These are phyloP conservation scores for Claviceps sp. DNA, from an alignment of 2,329 filamentous ascomycete species.

Conservation along the genomic window DNA sequence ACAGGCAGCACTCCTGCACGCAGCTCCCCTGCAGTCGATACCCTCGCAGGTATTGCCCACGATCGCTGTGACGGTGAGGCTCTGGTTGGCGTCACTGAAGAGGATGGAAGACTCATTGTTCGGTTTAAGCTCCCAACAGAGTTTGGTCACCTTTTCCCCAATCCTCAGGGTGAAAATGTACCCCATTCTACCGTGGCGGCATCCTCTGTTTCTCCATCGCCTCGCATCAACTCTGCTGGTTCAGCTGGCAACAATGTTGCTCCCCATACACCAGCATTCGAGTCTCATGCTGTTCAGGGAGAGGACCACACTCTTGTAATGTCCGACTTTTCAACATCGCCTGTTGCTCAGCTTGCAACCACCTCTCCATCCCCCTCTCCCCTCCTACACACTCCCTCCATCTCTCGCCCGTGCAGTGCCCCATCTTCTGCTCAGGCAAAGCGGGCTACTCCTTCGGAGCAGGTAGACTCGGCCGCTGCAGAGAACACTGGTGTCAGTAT, in stretches of 20 bases:
- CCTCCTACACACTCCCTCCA: neutral
- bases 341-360: neutral
- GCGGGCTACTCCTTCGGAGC: neutral
- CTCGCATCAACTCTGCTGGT: conserved; percentile 9
- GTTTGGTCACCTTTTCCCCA: conserved; percentile 18
- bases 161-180: conserved; percentile 16
- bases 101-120: conserved; percentile 20
- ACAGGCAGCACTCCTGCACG: neutral
- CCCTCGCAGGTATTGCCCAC: conserved; percentile 16
- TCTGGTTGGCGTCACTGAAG: conserved; percentile 17
- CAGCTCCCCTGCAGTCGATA: conserved; percentile 10
- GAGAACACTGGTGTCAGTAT: neutral
- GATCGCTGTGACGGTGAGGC: conserved; percentile 16
- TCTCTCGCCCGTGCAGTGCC: neutral
- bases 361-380: neutral
- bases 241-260: neutral
- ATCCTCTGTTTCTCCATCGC: conserved; percentile 12
- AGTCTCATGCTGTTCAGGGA: neutral
- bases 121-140: conserved; percentile 25
- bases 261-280: neutral
- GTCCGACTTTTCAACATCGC: neutral
- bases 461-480: neutral
- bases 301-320: conserved; percentile 2
- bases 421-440: neutral
- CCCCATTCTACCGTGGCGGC: conserved; percentile 12